Percentiles rank a stretch among this genome's conserved stretches.
These are phyloP conservation scores for Candida krabiensis DNA, from an alignment of 805 yeast species.

Conservation along the genomic window DNA sequence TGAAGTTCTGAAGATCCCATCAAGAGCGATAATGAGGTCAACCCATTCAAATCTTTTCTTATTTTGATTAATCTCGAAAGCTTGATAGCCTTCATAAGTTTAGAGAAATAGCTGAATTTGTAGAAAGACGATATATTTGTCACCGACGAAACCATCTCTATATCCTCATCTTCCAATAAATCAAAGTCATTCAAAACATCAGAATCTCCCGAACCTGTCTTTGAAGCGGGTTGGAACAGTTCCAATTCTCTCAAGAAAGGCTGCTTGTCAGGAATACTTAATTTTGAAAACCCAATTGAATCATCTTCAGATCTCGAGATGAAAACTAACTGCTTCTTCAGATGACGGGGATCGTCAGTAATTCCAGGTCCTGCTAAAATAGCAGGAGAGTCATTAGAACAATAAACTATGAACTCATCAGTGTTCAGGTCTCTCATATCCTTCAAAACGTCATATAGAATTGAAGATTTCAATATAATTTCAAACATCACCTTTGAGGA, in stretches of 20 bases:
- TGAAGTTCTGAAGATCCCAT: constrained; percentile 19
- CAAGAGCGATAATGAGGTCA: constrained; percentile 31
- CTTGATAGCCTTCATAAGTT: constrained; percentile 47
- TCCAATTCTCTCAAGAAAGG: constrained; percentile 61
- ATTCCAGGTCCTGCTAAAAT: neutral
- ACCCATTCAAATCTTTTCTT: constrained; percentile 52
- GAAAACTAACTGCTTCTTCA: constrained; percentile 46
- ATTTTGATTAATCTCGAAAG: constrained; percentile 54
- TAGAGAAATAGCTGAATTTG: constrained; percentile 48
- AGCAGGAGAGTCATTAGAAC: constrained; percentile 26
- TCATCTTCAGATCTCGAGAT: constrained; percentile 61
- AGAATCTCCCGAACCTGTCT: constrained; percentile 6
- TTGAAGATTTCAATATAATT: constrained; percentile 51
- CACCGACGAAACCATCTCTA: constrained; percentile 22
- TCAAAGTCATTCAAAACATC: constrained; percentile 5
- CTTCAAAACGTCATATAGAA: constrained; percentile 51
- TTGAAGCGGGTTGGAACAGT: constrained; percentile 29
- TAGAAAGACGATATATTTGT: constrained; percentile 45
- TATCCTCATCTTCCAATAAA: constrained; percentile 1
- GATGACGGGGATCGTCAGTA: constrained; percentile 5
- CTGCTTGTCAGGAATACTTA: constrained; percentile 63
- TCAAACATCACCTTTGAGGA: constrained; percentile 46
- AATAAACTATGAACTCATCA: constrained; percentile 49
- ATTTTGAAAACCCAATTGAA: constrained; percentile 64
- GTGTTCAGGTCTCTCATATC: constrained; percentile 58